These are phyloP conservation scores for Pelargonium citronellum DNA, from an alignment of 441 rosid genomes.

Conservation along the genomic window DNA sequence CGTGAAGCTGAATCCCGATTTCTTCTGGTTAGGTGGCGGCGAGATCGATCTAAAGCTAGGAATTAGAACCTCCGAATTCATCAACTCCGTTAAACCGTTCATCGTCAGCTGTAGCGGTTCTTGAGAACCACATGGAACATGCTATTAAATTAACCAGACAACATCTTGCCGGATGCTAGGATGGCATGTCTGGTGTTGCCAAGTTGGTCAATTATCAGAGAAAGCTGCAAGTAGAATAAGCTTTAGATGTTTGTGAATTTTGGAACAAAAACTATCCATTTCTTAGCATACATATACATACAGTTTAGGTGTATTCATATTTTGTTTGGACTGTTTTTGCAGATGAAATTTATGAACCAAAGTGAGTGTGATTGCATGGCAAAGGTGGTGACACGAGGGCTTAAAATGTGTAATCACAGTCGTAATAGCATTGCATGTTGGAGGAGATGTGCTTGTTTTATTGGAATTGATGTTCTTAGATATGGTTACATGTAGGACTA, in stretches of 20 bases:
- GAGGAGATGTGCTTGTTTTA: not conserved
- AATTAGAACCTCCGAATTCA: conserved; percentile 56
- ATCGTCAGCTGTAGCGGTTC: conserved; percentile 49
- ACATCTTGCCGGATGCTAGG: not conserved
- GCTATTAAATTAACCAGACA: not conserved
- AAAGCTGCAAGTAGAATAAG: too few species aligned
- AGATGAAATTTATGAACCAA: too few species aligned
- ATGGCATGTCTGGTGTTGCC: not conserved
- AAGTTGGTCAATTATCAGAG: too few species aligned
- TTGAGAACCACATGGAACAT: conserved; percentile 17
- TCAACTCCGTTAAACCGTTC: conserved; percentile 60
- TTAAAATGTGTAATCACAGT: not conserved
- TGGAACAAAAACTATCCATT: not conserved
- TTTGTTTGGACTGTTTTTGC: not conserved
- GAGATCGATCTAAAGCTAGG: conserved; percentile 83
- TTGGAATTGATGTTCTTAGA: not conserved
- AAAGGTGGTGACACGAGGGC: not conserved
- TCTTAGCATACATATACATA: too few species aligned
- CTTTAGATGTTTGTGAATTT: not conserved
- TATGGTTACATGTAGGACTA: conserved; percentile 1
- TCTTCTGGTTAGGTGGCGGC: conserved; percentile 90
- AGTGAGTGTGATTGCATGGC: not conserved
- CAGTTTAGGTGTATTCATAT: too few species aligned
- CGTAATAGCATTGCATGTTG: not conserved
- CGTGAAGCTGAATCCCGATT: conserved; percentile 55